Evolutionary conservation across 306 rosid genomes (phyloP), one percentile per base, ranked within the genome.

Genomic region (Mucuna pruriens): DNA sequence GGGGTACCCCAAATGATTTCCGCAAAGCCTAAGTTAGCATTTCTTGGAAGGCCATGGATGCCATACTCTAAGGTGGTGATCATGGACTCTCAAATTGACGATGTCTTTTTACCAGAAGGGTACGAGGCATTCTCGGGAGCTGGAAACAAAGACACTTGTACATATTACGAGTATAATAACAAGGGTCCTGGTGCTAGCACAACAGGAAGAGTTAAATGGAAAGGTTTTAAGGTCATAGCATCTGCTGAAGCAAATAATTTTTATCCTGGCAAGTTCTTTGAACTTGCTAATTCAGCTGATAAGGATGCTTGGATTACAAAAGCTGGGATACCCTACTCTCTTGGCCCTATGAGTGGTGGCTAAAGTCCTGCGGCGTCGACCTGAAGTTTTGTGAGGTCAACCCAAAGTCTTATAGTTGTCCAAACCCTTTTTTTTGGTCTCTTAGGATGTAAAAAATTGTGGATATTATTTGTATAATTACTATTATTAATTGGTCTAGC

Each of bases 41-140:
- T 67, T 54, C 79, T 94, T 4, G 98, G 93, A 0, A 76, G 98
- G 39, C 98, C 98, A 6, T 90, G 95, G 95, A 89, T 67, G 72
- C 0, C 29, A 3, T 94, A 15, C 60, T 86, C 97, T 0, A 91
- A 89, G 77, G 88, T 94, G 0, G 80, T 94, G 7, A 70, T 94
- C 49, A 84, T 94, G 87, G 87, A 91, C 1, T 79, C 89, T 0
- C 25, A 8, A 0, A 91, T 94, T 11, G 92, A 88, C 6, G 86
- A 63, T 1, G 19, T 89, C 0, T 91, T 85, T 17, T 26, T 49
- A 0, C 86, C 89, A 0, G 84, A 88, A 45, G 98, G 97, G 0
- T 94, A 92, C 84, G 16, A 85, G 44, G 82, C 90, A 2, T 94
- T 92, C 90, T 57, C 22, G 6, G 97, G 94, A 0, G 3, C 2